Evolutionary conservation across 208 protist species (phyloP), one percentile per base, ranked within the genome.

Genomic region (Crithidia expoeki): DNA sequence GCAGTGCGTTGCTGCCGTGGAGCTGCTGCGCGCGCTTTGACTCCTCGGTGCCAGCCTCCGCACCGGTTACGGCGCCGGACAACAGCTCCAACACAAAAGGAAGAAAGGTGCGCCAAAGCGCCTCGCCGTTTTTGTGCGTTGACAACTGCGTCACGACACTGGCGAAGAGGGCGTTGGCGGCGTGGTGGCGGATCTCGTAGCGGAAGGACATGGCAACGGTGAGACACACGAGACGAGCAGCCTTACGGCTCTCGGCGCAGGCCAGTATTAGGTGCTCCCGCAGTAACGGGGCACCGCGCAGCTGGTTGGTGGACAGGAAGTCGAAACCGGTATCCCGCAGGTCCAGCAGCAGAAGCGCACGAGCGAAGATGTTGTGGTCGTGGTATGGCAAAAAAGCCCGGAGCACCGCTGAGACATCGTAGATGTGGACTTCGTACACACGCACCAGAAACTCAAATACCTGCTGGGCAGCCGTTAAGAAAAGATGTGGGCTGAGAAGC

Each of bases 371-470:
- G 51, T 85, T 90, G 77, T 96, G 91, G 60, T 96, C 91, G 72
- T 96, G 91, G 57, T 93, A 94, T 19, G 91, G 91, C 38, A 96
- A 30, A 63, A 96, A 94, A 28, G 86, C 79, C 14, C 86, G 80
- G 21, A 96, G 74, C 12, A 96, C 86, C 2, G 84, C 73, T 1
- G 40, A 46, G 11, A 88, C 85, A 68, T 96, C 93, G 79, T 92
- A 93, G 65, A 93, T 76, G 77, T 96, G 91, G 19, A 94, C 84
- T 76, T 96, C 88, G 56, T 92, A 79, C 27, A 94, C 90, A 14
- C 90, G 87, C 16, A 95, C 86, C 33, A 95, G 69, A 53, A 88
- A 96, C 75, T 96, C 88, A 52, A 96, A 89, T 2, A 93, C 91
- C 76, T 96, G 91, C 46, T 96, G 91, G 12, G 91, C 88, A 19